A percentile compares a stretch with the other conserved stretches of the same genome.
These are phyloP conservation scores for Pyronema omphalodes DNA, from an alignment of 495 filamentous ascomycete genomes.

Conservation along the genomic window DNA sequence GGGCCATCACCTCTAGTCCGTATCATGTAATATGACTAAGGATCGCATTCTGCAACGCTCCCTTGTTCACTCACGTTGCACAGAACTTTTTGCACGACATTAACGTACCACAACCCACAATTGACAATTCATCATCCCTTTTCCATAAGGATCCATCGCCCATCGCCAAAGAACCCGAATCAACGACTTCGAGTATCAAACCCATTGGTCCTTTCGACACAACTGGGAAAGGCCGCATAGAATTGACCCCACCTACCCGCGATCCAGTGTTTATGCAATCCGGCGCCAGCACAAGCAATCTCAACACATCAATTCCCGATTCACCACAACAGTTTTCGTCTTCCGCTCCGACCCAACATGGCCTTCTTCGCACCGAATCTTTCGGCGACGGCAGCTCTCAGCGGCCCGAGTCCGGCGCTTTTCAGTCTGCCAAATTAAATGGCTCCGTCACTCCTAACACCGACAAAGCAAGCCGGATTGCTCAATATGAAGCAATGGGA, in stretches of 20 bases:
- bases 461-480: slow-evolving; percentile 11
- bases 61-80: too few relatives aligned
- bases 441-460: background rate
- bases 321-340: slow-evolving; percentile 3
- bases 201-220: slow-evolving; percentile 1
- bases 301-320: slow-evolving; percentile 13
- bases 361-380: slow-evolving; percentile 3
- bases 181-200: background rate
- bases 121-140: background rate
- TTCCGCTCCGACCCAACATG: slow-evolving; percentile 5
- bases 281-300: slow-evolving; percentile 13
- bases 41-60: too few relatives aligned
- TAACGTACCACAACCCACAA: too few relatives aligned
- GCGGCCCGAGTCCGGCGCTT: slow-evolving; percentile 5
- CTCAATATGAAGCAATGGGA: slow-evolving; percentile 19
- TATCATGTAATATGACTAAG: too few relatives aligned
- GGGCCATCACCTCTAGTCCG: too few relatives aligned
- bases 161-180: background rate
- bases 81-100: too few relatives aligned
- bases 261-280: slow-evolving; percentile 23
- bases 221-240: background rate
- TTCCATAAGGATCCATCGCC: background rate
- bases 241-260: slow-evolving; percentile 7
- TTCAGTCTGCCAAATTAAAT: background rate
- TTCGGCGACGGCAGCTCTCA: slow-evolving; percentile 1